Evolutionary conservation across 805 yeast species (phyloP).

Genomic region (Yamadazyma insecticola): DNA sequence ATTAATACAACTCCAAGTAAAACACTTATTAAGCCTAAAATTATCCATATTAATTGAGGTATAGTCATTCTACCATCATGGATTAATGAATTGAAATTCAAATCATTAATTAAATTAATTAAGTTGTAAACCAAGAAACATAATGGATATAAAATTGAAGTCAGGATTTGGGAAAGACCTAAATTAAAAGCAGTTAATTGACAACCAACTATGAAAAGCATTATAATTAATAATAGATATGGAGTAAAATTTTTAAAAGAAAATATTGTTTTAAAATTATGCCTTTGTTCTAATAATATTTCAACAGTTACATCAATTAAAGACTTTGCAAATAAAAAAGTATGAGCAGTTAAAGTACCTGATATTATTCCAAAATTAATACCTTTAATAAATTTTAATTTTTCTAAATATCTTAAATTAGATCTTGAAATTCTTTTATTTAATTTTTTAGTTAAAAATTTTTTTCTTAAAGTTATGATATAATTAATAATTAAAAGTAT

Average conservation of each 20-base stretch:
- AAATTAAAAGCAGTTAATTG: slow-evolving; percentile 72
- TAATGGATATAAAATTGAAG: slow-evolving; percentile 77
- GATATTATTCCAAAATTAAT: slow-evolving; percentile 60
- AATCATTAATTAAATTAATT: slow-evolving; percentile 44
- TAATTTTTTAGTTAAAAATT: slow-evolving; percentile 3
- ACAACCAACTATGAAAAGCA: slow-evolving; percentile 59
- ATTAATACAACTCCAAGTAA: slow-evolving; percentile 66
- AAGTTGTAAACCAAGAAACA: slow-evolving; percentile 81
- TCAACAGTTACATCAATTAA: slow-evolving; percentile 63
- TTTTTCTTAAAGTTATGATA: slow-evolving; percentile 11
- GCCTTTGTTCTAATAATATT: slow-evolving; percentile 31
- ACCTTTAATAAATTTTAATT: slow-evolving; percentile 45
- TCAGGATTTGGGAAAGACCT: slow-evolving; percentile 66
- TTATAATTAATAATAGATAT: slow-evolving; percentile 43
- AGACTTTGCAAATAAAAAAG: slow-evolving; percentile 80
- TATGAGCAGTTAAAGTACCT: slow-evolving; percentile 81
- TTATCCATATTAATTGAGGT: slow-evolving; percentile 45
- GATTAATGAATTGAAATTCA: slow-evolving; percentile 59
- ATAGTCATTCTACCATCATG: slow-evolving; percentile 36
- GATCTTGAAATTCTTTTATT: slow-evolving; percentile 7
- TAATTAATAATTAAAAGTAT: slow-evolving; percentile 21
- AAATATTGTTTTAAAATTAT: slow-evolving; percentile 11
- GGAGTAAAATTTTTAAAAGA: slow-evolving; percentile 24
- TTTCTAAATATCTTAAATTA: slow-evolving; percentile 11
- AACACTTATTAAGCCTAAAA: slow-evolving; percentile 46